Base-by-base conservation (phyloP, 306 rosid species). In the Begonia loranthoides region DNA sequence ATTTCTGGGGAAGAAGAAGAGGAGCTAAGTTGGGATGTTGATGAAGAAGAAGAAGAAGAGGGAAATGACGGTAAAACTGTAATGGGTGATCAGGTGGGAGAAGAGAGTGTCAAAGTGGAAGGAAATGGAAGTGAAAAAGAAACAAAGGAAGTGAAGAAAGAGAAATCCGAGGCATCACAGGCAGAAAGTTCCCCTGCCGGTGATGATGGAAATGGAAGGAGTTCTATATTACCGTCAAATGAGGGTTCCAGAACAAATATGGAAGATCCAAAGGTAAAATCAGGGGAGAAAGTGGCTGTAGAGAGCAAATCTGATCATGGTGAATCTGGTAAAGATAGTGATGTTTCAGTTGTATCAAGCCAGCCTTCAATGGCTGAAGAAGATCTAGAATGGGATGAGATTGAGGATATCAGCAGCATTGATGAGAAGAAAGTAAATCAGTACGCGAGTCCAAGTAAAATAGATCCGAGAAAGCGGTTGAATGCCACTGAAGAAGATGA, bases 331-430 rank as follows among this genome's bases (percentile, higher is more conserved):
- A 75, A 68, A 34, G 68, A 39, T 55, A 58, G 66, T 6, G 73
- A 77, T 49, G 68, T 56, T 28, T 66, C 73, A 0, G 61, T 62
- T 56, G 79, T 56, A 63, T 70, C 74, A 13, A 62, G 46, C 16
- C 68, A 38, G 70, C 66, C 67, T 4, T 51, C 75, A 7, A 51
- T 52, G 39, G 36, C 36, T 59, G 80, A 80, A 64, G 83, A 82
- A 63, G 96, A 84, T 60, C 83, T 87, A 60, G 94, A 73, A 11
- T 87, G 96, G 94, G 94, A 87, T 64, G 96, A 87, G 66, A 87
- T 84, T 55, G 92, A 81, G 76, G 96, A 83, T 87, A 78, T 83
- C 59, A 78, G 81, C 64, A 50, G 74, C 65, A 68, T 84, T 62
- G 86, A 81, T 63, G 86, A 74, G 10, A 84, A 78, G 77, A 79